phyloP scores from a whole-genome alignment of 2,329 filamentous ascomycete species.

The Hypoxylon sp. region DNA sequence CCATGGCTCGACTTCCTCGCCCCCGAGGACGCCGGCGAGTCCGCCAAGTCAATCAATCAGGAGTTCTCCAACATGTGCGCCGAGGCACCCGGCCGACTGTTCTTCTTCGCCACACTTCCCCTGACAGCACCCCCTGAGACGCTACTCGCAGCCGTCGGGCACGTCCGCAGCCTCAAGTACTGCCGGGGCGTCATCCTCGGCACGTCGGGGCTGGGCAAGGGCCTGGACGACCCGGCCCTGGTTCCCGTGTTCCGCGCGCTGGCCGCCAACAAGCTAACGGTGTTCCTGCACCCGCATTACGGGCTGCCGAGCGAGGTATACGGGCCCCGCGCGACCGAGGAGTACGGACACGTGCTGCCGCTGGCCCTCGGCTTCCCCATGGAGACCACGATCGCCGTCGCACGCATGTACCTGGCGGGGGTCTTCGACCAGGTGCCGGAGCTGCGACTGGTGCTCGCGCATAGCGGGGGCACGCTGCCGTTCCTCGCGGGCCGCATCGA shows the following conservation, averaged over 20 bases:
- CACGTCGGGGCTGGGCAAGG: constrained; percentile 83
- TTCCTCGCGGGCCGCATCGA: constrained; percentile 92
- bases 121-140: constrained; percentile 75
- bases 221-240: constrained; percentile 82
- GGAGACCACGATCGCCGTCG: constrained; percentile 92
- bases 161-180: constrained; percentile 73
- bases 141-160: constrained; percentile 75
- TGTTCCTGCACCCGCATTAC: constrained; percentile 95
- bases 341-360: constrained; percentile 90
- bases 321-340: constrained; percentile 75
- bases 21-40: constrained; percentile 70
- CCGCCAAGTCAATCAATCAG: constrained; percentile 80
- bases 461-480: constrained; percentile 89
- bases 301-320: constrained; percentile 86
- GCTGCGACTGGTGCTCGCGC: constrained; percentile 83
- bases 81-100: constrained; percentile 76
- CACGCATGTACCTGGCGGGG: constrained; percentile 87
- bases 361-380: constrained; percentile 90
- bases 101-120: constrained; percentile 86
- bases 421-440: constrained; percentile 83
- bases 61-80: constrained; percentile 82
- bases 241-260: constrained; percentile 81
- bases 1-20: constrained; percentile 92
- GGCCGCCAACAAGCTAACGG: constrained; percentile 72
- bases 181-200: constrained; percentile 91